Evolutionary conservation across 2,329 filamentous ascomycete species (phyloP), one percentile per base, ranked within the genome.

Genomic region (Lasiodiplodia sp.): DNA sequence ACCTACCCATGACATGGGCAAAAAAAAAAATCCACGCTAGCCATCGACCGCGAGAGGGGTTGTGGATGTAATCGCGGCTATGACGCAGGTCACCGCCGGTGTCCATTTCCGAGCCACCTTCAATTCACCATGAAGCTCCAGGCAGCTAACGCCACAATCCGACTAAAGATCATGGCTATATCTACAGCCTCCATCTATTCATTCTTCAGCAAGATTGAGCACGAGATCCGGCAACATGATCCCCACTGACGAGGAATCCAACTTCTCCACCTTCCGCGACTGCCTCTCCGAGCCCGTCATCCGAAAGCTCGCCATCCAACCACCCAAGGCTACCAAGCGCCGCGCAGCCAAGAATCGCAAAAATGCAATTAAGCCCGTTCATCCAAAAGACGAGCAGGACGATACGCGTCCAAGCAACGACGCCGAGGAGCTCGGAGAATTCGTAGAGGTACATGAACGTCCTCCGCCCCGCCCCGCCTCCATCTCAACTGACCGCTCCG

Each of bases 361-460:
- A 72, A 79, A 76, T 71, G 77, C 76, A 66, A 80, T 80, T 70
- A 82, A 79, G 10, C 64, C 67, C 14, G 64, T 66, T 0, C 18
- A 69, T 10, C 57, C 51, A 23, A 38, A 52, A 47, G 58, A 70
- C 64, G 51, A 25, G 16, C 51, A 44, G 34, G 55, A 70, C 12
- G 57, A 51, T 51, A 66, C 57, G 57, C 69, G 40, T 55, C 73
- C 65, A 14, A 23, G 16, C 66, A 75, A 79, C 21, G 82, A 87
- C 72, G 87, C 86, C 5, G 90, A 91, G 72, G 92, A 94, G 67
- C 80, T 96, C 25, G 87, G 88, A 31, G 93, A 96, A 1, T 96
- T 96, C 79, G 89, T 92, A 66, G 89, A 94, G 73, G 86, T 88
- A 81, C 49, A 57, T 16, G 6, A 16, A 71, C 23, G 44, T 14